phyloP scores from a whole-genome alignment of 257 asterid species.

The Lithospermum erythrorhizon region DNA sequence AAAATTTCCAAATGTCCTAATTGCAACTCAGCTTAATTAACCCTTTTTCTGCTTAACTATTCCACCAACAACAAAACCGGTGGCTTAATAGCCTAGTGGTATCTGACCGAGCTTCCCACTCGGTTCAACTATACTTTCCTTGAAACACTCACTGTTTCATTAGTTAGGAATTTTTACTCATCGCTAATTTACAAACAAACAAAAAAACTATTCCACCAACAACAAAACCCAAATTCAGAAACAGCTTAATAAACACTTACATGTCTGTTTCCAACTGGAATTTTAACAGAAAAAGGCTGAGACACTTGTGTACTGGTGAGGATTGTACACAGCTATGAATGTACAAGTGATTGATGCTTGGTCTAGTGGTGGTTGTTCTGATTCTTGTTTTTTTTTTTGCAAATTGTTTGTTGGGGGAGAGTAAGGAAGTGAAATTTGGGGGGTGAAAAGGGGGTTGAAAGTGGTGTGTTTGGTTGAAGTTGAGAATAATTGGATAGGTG shows the following conservation, averaged over 20 bases:
- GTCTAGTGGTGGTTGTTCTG: neutral
- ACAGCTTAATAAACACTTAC: slow-evolving; percentile 24
- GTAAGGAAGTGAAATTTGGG: neutral
- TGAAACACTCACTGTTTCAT: too few relatives aligned
- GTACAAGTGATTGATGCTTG: neutral
- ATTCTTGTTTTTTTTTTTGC: neutral
- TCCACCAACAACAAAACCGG: too few relatives aligned
- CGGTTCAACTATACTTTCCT: too few relatives aligned
- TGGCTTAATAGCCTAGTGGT: too few relatives aligned
- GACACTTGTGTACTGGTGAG: slow-evolving; percentile 8
- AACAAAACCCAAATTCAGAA: neutral
- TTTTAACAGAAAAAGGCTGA: slow-evolving; percentile 55
- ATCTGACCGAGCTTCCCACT: too few relatives aligned
- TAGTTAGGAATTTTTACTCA: too few relatives aligned
- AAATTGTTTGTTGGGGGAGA: neutral
- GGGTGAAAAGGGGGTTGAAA: neutral
- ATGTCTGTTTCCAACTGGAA: slow-evolving; percentile 73
- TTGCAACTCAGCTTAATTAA: too few relatives aligned
- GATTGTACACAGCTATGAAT: neutral
- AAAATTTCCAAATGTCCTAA: too few relatives aligned
- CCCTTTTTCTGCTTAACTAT: too few relatives aligned
- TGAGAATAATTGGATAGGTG: neutral
- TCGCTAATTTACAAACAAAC: too few relatives aligned
- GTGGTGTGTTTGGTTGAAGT: neutral
- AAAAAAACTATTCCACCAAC: neutral